Conservation (phyloP, 371 early-diverging fungal genomes). For the Rhizopus arrhizus region DNA sequence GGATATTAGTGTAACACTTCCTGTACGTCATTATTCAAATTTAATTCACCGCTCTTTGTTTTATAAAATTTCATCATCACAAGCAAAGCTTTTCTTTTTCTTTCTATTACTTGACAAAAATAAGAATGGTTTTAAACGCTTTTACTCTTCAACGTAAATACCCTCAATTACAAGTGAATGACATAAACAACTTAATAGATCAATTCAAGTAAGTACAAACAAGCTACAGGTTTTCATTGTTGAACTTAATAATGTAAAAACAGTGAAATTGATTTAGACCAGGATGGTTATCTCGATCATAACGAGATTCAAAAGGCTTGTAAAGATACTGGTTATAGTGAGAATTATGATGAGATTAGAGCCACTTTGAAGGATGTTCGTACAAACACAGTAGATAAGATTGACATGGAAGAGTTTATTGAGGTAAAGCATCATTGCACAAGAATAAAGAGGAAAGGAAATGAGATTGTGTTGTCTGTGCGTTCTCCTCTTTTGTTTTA, state of each 20-base stretch:
- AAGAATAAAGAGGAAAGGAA: too few species aligned
- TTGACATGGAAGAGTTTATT: constrained; percentile 84
- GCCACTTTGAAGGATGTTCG: constrained; percentile 72
- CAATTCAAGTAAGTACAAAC: constrained; percentile 58
- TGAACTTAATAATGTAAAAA: too few species aligned
- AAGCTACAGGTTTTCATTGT: too few species aligned
- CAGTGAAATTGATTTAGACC: constrained; percentile 73
- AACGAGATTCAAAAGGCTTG: constrained; percentile 72
- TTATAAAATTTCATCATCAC: background rate
- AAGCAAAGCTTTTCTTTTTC: background rate
- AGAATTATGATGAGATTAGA: constrained; percentile 78
- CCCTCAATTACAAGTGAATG: constrained; percentile 62
- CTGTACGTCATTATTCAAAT: constrained; percentile 1
- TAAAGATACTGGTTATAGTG: constrained; percentile 68
- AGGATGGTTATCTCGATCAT: constrained; percentile 76
- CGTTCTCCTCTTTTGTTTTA: too few species aligned
- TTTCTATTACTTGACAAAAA: background rate
- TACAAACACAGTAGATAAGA: constrained; percentile 70
- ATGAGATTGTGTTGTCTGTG: too few species aligned
- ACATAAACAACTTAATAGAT: constrained; percentile 63
- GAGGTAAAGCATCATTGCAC: constrained; percentile 55
- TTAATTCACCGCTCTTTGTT: background rate
- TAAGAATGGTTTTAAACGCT: constrained; percentile 39
- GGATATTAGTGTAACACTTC: background rate
- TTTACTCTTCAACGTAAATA: constrained; percentile 63